phyloP scores from a whole-genome alignment of 305 asterid species.

The Solanum hybrid region DNA sequence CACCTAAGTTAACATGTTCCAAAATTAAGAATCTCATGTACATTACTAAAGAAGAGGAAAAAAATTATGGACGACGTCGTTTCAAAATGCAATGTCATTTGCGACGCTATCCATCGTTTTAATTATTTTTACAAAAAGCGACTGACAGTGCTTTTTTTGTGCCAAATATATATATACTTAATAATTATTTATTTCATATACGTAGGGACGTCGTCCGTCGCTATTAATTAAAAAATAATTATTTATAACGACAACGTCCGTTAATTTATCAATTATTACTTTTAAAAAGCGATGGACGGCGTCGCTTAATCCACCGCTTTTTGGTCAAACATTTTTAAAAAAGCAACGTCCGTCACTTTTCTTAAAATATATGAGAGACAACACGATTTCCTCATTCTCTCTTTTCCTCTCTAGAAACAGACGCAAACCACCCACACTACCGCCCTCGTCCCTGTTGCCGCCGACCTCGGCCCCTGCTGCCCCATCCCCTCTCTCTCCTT shows the following conservation, averaged over 20 bases:
- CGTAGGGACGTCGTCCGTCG: neutral
- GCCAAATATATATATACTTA: neutral
- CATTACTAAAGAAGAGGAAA: neutral
- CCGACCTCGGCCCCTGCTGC: neutral
- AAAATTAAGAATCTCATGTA: neutral
- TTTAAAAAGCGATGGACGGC: neutral
- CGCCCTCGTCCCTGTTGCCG: neutral
- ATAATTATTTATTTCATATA: too few relatives aligned
- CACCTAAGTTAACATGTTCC: neutral
- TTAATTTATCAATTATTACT: neutral
- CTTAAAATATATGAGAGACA: neutral
- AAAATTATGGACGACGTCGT: neutral
- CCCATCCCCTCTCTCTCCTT: neutral
- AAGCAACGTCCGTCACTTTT: neutral
- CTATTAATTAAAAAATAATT: too few relatives aligned
- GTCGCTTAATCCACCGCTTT: neutral
- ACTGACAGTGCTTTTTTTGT: neutral
- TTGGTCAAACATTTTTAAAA: neutral
- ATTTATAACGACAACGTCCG: neutral
- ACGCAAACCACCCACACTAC: neutral
- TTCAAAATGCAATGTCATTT: neutral
- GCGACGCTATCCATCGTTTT: neutral
- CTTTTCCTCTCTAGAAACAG: neutral
- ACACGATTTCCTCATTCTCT: neutral
- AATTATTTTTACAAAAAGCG: too few relatives aligned